phyloP scores from a whole-genome alignment of 129 eudicot species.

The Lactuca saligna region DNA sequence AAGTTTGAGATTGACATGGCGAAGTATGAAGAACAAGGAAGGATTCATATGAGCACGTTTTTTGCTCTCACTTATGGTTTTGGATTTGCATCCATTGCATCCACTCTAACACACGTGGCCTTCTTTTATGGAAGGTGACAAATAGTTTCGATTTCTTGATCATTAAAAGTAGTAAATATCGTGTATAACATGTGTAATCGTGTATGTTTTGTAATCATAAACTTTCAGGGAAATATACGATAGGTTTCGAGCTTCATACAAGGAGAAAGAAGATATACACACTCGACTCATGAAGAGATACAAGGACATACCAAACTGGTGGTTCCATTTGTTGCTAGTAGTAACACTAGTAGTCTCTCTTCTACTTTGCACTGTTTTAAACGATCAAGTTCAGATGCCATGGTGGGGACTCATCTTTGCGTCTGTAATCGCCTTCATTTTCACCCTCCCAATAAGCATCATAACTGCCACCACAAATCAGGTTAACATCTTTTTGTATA shows the following conservation, averaged over 20 bases:
- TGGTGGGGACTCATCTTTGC: constrained; percentile 98
- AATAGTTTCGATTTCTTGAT: not conserved
- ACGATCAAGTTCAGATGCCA: constrained; percentile 82
- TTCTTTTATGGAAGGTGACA: constrained; percentile 79
- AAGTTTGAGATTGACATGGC: constrained; percentile 65
- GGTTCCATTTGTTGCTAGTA: constrained; percentile 70
- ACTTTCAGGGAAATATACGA: constrained; percentile 73
- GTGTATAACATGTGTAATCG: not conserved
- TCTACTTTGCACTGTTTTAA: constrained; percentile 61
- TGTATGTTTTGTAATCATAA: not conserved
- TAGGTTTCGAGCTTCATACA: constrained; percentile 65
- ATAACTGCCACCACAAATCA: constrained; percentile 95
- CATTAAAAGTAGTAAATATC: not conserved
- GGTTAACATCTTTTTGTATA: constrained; percentile 32
- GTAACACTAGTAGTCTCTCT: constrained; percentile 67
- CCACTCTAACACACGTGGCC: constrained; percentile 79
- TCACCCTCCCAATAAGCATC: constrained; percentile 94
- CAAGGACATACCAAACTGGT: constrained; percentile 87
- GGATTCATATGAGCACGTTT: constrained; percentile 74
- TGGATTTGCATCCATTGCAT: constrained; percentile 83
- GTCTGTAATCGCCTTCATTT: constrained; percentile 66
- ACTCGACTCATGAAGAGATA: constrained; percentile 79
- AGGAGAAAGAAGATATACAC: constrained; percentile 80
- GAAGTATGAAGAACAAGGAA: constrained; percentile 61
- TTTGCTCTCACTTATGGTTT: constrained; percentile 89